Conservation (phyloP, 2,329 filamentous ascomycete genomes). For the Zelopaecilomyces penicillatus region DNA sequence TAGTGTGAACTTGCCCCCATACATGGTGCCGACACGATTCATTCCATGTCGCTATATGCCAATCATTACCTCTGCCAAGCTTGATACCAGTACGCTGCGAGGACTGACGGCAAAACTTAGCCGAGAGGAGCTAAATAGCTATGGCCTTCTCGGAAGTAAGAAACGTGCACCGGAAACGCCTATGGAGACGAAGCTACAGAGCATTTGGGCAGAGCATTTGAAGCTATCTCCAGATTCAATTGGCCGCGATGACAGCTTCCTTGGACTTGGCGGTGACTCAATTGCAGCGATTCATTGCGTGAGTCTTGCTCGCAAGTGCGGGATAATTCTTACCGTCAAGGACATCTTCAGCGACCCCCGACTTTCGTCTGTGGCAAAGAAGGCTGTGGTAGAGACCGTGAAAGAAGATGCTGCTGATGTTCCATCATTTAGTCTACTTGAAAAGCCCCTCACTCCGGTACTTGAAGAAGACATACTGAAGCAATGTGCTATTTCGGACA, state of each 20-base stretch:
- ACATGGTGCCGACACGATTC: conserved; percentile 7
- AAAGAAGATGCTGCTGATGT: neutral
- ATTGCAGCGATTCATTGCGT: conserved; percentile 14
- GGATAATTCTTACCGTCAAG: conserved; percentile 8
- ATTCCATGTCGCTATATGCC: conserved; percentile 8
- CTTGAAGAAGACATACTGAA: neutral
- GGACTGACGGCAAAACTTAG: conserved; percentile 1
- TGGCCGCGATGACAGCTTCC: conserved; percentile 12
- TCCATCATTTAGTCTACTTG: conserved; percentile 2
- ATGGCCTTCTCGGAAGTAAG: conserved; percentile 17
- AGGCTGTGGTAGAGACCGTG: neutral
- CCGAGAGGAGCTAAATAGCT: conserved; percentile 9
- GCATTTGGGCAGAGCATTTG: conserved; percentile 20
- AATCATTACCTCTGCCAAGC: conserved; percentile 7
- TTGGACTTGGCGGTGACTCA: conserved; percentile 14
- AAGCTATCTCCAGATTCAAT: conserved; percentile 6
- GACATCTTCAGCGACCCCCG: conserved; percentile 6
- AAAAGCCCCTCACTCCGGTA: neutral
- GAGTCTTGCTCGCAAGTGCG: conserved; percentile 4
- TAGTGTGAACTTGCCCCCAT: conserved; percentile 3
- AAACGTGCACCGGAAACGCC: conserved; percentile 11
- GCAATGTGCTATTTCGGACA: neutral
- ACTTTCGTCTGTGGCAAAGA: conserved; percentile 3
- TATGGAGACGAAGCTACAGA: conserved; percentile 19
- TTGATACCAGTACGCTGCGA: conserved; percentile 9